Evolutionary conservation across 2,329 filamentous ascomycete genomes (phyloP).

Genomic region (Xenoacremonium recifei): DNA sequence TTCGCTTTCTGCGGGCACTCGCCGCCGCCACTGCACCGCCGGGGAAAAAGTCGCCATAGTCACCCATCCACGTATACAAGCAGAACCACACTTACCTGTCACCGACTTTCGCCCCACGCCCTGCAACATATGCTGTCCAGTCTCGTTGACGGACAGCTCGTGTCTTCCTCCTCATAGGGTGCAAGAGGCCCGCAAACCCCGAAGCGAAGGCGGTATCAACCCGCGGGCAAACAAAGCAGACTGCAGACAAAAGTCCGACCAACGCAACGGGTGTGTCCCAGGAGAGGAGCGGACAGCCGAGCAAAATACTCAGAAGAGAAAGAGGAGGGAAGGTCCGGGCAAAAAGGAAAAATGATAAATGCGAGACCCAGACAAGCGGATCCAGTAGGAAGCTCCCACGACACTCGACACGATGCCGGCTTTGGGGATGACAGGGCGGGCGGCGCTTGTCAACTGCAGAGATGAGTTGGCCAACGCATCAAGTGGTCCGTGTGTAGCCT

Average conservation of each 20-base stretch:
- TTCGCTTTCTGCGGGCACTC: no score
- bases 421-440: constrained; percentile 20
- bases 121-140: neutral
- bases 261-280: no score
- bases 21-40: no score
- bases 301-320: neutral
- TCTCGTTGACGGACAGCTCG: neutral
- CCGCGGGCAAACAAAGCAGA: constrained; percentile 1
- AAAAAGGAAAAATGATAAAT: constrained; percentile 5
- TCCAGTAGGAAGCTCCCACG: neutral
- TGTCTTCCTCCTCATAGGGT: neutral
- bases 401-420: constrained; percentile 11
- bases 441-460: constrained; percentile 40
- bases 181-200: neutral
- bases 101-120: neutral
- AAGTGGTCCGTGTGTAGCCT: constrained; percentile 42
- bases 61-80: neutral
- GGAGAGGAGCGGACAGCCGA: neutral
- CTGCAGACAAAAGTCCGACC: constrained; percentile 1
- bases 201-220: neutral
- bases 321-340: constrained; percentile 2
- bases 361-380: constrained; percentile 6
- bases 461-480: constrained; percentile 43
- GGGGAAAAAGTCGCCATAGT: no score
- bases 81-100: neutral